phyloP scores from a whole-genome alignment of 2,329 filamentous ascomycete species.

The Plectosphaerella sp. region DNA sequence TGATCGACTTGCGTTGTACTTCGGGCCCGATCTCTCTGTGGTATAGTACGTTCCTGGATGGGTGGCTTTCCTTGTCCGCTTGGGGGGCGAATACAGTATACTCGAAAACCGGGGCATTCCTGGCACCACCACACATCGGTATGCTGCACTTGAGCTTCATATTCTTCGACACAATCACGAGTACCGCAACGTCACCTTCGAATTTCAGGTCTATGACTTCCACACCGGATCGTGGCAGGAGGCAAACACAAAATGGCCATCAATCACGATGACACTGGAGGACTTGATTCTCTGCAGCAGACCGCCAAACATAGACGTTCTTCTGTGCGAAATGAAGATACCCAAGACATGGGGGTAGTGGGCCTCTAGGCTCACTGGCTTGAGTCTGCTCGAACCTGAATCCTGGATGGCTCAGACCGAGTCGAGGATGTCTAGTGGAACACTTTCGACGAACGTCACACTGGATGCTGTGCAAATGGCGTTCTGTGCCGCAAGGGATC shows the following conservation, averaged over 20 bases:
- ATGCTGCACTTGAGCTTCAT: neutral
- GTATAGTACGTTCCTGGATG: neutral
- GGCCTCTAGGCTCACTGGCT: neutral
- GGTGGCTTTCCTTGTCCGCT: neutral
- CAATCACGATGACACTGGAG: neutral
- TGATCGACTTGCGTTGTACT: neutral
- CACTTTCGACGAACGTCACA: neutral
- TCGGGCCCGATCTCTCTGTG: neutral
- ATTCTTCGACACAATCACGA: neutral
- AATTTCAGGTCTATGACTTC: neutral
- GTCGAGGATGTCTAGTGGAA: neutral
- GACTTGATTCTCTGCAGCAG: neutral
- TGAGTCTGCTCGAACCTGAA: neutral
- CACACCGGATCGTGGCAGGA: too few relatives aligned
- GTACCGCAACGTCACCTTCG: neutral
- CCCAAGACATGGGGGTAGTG: neutral
- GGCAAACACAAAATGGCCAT: neutral
- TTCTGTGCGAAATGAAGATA: neutral
- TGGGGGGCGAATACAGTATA: neutral
- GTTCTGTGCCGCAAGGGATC: too few relatives aligned
- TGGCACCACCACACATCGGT: neutral
- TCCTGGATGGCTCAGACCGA: neutral
- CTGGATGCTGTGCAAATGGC: neutral
- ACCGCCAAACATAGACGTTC: neutral
- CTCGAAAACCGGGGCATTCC: accelerated